Evolutionary conservation across 2,329 filamentous ascomycete species (phyloP).

Genomic region (Huntiella omanensis): DNA sequence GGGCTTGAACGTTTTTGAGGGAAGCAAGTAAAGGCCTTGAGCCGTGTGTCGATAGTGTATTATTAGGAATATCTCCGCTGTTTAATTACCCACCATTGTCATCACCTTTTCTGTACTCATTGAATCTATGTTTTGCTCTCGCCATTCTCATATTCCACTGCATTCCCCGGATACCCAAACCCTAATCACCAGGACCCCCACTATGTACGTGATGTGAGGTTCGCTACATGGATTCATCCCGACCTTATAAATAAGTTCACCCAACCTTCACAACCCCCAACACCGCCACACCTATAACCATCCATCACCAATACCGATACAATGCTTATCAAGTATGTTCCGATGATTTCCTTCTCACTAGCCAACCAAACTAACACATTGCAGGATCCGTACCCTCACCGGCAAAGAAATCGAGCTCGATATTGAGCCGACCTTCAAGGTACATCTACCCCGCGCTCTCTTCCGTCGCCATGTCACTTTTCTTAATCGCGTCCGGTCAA

Average conservation of each 20-base stretch:
- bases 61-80: conserved; percentile 10
- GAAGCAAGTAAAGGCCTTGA: conserved; percentile 9
- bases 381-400: conserved; percentile 86
- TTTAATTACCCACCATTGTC: not conserved
- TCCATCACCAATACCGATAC: conserved; percentile 7
- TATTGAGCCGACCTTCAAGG: conserved; percentile 87
- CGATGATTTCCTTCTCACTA: not conserved
- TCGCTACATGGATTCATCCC: too few species aligned
- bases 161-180: too few species aligned
- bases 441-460: conserved; percentile 22
- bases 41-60: conserved; percentile 7
- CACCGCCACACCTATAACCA: not conserved
- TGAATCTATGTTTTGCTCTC: too few species aligned
- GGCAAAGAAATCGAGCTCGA: conserved; percentile 98
- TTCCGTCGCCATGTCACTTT: not conserved
- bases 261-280: too few species aligned
- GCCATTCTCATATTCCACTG: too few species aligned
- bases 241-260: too few species aligned
- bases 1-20: conserved; percentile 66
- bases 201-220: too few species aligned
- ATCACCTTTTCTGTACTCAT: too few species aligned
- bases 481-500: too few species aligned
- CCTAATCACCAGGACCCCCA: too few species aligned
- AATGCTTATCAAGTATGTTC: conserved; percentile 33
- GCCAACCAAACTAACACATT: not conserved